Conservation (phyloP, 495 filamentous ascomycete genomes). For the Neurospora sp. region DNA sequence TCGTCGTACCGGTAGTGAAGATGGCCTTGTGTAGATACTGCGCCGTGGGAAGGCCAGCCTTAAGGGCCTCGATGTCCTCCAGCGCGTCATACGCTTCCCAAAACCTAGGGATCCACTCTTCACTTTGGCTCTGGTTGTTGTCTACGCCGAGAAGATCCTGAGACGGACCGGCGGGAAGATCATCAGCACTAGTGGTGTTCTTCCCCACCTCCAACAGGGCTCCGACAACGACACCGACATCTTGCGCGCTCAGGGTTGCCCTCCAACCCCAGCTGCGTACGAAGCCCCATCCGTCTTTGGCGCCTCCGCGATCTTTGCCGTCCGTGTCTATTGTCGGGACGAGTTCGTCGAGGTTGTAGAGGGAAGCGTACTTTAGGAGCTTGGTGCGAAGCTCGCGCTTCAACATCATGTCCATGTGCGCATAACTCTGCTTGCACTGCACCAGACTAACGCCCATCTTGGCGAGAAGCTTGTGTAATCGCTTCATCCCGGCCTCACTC, state of each 20-base stretch:
- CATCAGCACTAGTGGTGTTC: slow-evolving; percentile 25
- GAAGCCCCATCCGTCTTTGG: slow-evolving; percentile 89
- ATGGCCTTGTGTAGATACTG: slow-evolving; percentile 88
- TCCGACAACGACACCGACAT: slow-evolving; percentile 82
- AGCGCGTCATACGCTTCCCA: slow-evolving; percentile 93
- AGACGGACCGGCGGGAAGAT: slow-evolving; percentile 10
- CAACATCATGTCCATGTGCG: slow-evolving; percentile 96
- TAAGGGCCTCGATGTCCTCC: slow-evolving; percentile 64
- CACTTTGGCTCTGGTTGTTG: slow-evolving; percentile 40
- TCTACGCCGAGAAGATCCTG: slow-evolving; percentile 33
- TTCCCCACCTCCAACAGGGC: slow-evolving; percentile 86
- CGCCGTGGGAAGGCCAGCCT: slow-evolving; percentile 67
- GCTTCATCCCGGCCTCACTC: slow-evolving; percentile 79
- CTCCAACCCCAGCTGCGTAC: slow-evolving; percentile 97
- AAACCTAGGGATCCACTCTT: slow-evolving; percentile 69
- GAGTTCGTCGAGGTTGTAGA: slow-evolving; percentile 87
- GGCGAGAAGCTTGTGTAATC: slow-evolving; percentile 89
- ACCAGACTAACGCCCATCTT: slow-evolving; percentile 95
- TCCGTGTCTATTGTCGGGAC: slow-evolving; percentile 60
- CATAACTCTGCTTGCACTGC: slow-evolving; percentile 91
- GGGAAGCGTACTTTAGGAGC: slow-evolving; percentile 75
- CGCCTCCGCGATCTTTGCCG: slow-evolving; percentile 44
- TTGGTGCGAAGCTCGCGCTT: slow-evolving; percentile 82
- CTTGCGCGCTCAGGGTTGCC: slow-evolving; percentile 81
- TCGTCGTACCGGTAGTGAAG: slow-evolving; percentile 79